These are phyloP conservation scores for Corniculantispora saksenae DNA, from an alignment of 2,329 filamentous ascomycete species.

Conservation along the genomic window DNA sequence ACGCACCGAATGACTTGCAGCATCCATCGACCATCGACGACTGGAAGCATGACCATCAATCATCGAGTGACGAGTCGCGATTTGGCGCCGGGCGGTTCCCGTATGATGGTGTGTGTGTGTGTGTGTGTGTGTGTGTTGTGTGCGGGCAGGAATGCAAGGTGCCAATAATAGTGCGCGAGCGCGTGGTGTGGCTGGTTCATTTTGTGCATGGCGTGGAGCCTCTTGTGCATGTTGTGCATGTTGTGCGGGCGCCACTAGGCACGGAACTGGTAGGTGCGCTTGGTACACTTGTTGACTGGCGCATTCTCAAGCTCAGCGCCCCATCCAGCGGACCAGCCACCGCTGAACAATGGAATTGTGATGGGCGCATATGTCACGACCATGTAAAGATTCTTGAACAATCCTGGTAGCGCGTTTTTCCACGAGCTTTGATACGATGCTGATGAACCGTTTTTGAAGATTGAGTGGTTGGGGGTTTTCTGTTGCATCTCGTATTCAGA, in stretches of 20 bases:
- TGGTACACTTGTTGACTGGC: not conserved
- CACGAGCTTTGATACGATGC: too few relatives aligned
- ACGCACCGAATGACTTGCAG: not conserved
- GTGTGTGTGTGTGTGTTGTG: too few relatives aligned
- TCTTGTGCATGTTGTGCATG: not conserved
- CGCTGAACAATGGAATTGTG: constrained; percentile 14
- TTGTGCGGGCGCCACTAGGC: not conserved
- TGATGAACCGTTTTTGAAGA: too few relatives aligned
- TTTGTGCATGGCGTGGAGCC: not conserved
- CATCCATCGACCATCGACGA: not conserved
- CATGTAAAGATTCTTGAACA: too few relatives aligned
- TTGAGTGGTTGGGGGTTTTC: too few relatives aligned
- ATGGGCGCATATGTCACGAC: constrained; percentile 2
- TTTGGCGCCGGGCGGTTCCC: constrained; percentile 7
- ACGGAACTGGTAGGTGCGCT: not conserved
- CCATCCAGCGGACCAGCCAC: not conserved
- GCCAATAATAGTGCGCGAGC: not conserved
- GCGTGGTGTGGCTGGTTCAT: not conserved
- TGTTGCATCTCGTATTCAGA: not conserved
- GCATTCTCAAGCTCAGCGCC: constrained; percentile 7
- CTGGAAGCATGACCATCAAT: not conserved
- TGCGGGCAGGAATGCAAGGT: not conserved
- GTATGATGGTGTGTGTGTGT: not conserved
- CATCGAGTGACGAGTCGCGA: constrained; percentile 5
- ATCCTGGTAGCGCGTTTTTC: too few relatives aligned